Evolutionary conservation across 768 basidiomycete species (phyloP), one percentile per base, ranked within the genome.

Genomic region (Pulveroboletus frians): DNA sequence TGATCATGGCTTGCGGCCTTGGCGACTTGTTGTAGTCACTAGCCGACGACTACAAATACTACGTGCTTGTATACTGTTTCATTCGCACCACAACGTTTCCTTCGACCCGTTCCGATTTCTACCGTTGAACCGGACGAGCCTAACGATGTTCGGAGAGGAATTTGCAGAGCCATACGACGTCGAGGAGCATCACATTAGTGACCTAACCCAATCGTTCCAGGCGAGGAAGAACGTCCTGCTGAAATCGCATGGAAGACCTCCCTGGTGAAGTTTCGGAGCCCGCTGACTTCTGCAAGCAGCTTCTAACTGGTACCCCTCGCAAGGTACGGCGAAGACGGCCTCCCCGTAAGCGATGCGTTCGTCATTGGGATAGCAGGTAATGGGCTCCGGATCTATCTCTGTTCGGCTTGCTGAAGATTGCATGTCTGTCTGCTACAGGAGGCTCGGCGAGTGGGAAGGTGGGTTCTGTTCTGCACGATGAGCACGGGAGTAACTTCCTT

Each of bases 361-460:
- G 90, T 92, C 35, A 80, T 92, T 50, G 90, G 81, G 8, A 81
- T 92, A 53, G 88, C 86, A 62, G 90, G 90, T 86, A 61, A 90
- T 86, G 60, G 14, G 62, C 29, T 47, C 72, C 66, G n/a, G 31
- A 8, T 46, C 17, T 30, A 45, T 29, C 21, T 30, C n/a, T 30
- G 30, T 5, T 38, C 23, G 14, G 35, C 36, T 14, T 17, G 14
- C 47, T 44, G 10, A 55, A 39, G 1, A 15, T 50, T 32, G 46
- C 46, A 14, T 9, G 37, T 13, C 9, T 29, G 23, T 47, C 47
- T 50, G 18, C 53, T 52, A 20, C 57, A 89, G 88, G 88, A 42
- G 89, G 89, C 10, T 91, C 88, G 51, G 88, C 87, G 2, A 91
- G 89, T 55, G 90, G 90, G 51, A 92, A 92, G 80, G 89, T 85